Evolutionary conservation across 2,329 filamentous ascomycete species (phyloP).

Genomic region (Penicillium expansum): DNA sequence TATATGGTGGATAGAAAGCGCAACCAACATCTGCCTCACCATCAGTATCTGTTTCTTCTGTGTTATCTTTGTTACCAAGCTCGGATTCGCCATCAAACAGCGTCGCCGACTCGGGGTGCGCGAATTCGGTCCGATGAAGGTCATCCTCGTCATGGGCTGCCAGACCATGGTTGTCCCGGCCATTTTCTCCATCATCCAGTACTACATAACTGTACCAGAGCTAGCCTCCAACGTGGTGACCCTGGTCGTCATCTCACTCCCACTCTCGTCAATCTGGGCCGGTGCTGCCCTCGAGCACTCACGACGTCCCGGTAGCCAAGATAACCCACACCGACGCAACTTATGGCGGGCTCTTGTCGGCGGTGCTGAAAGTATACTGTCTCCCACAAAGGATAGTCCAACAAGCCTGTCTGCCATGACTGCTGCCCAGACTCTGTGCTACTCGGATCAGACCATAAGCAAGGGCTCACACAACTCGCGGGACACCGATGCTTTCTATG

Average conservation of each 20-base stretch:
- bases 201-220: constrained; percentile 51
- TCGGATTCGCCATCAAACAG: constrained; percentile 56
- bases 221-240: constrained; percentile 57
- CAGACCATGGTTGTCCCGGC: constrained; percentile 66
- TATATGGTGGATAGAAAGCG: constrained; percentile 43
- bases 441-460: constrained; percentile 20
- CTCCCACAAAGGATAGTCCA: constrained; percentile 14
- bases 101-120: constrained; percentile 57
- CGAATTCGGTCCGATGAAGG: constrained; percentile 63
- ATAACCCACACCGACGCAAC: constrained; percentile 19
- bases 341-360: constrained; percentile 30
- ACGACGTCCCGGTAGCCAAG: constrained; percentile 6
- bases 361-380: constrained; percentile 6
- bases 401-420: constrained; percentile 14
- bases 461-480: constrained; percentile 14
- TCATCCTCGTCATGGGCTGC: constrained; percentile 66
- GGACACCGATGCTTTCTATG: constrained; percentile 20
- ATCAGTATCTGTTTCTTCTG: constrained; percentile 62
- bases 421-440: constrained; percentile 29
- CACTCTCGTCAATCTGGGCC: constrained; percentile 67
- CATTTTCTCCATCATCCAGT: constrained; percentile 60
- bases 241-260: constrained; percentile 61
- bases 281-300: constrained; percentile 35
- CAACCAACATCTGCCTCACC: constrained; percentile 52
- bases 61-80: constrained; percentile 60